Evolutionary conservation across 805 yeast species (phyloP).

Genomic region (Ogataea naganishii): DNA sequence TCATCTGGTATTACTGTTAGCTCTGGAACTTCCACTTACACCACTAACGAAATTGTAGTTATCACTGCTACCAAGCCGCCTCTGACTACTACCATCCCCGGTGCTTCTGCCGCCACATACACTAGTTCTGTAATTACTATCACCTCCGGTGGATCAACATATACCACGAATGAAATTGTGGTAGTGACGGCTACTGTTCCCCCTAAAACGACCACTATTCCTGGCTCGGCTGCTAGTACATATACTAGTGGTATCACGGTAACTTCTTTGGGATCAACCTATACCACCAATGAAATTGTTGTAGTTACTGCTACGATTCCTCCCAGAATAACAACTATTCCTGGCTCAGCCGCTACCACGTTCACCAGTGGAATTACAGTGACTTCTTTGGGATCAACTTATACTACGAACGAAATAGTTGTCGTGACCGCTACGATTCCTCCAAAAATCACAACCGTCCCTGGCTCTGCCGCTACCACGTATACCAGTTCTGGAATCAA

Average conservation of each 20-base stretch:
- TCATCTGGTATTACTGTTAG: neutral
- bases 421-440: neutral
- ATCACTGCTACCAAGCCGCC: neutral
- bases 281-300: neutral
- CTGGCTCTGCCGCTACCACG: neutral
- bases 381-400: neutral
- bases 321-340: neutral
- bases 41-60: neutral
- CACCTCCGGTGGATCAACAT: neutral
- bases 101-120: neutral
- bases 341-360: neutral
- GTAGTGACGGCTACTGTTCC: conserved; percentile 1
- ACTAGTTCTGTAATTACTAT: neutral
- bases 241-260: neutral
- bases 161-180: neutral
- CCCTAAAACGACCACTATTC: neutral
- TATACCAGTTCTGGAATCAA: neutral
- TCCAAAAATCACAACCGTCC: neutral
- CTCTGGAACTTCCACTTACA: neutral
- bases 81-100: conserved; percentile 1
- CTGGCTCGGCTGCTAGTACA: neutral
- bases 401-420: neutral
- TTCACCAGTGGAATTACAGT: neutral
- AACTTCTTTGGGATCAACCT: neutral
- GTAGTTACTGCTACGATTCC: neutral